Evolutionary conservation across 352 stramenopile genomes (phyloP), one percentile per base, ranked within the genome.

Genomic region (Elongisporangium prolatum): DNA sequence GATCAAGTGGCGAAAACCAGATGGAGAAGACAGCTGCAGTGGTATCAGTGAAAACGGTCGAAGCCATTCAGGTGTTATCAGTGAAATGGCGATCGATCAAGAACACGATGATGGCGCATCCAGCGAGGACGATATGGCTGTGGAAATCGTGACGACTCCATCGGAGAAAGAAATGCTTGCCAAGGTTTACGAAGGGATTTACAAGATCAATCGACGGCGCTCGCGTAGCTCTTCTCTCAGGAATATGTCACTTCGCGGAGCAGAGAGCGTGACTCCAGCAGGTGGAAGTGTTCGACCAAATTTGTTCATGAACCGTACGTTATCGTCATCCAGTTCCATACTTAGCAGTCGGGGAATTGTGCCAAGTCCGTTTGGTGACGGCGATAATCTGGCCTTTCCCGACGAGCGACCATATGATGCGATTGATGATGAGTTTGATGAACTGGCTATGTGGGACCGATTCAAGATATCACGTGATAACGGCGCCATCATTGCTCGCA

Each of bases 91-190:
- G 28, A 40, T 40, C 9, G 58, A 69, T 4, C 28, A 58, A 11
- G 51, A 66, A 21, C 61, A 56, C 34, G 68, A 69, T 37, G 64
- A 74, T 7, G 37, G 61, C 17, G 66, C 75, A 3, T 56, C 54
- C 20, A 59, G 56, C 21, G 67, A 67, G 18, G 71, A 62, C 18
- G 64, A 68, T 60, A 65, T 76, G 48, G 74, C 73, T 54, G 40
- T 83, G 38, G 79, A 86, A 38, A 76, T 89, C 38, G 80, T 88
- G n/a, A 84, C 72, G 24, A 91, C 80, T 13, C 77, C 80, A 14
- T 86, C 80, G 17, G 74, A 91, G 54, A 86, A 78, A 24, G 77
- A 91, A 54, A 79, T 91, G 65, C 54, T 89, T 9, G 77, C 65
- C 1, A 88, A 81, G 56, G 71, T 89, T 21, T 84, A 88, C 22